Percentiles rank a stretch among this genome's conserved stretches.
These are phyloP conservation scores for Sicyos baderoa DNA, from an alignment of 306 rosid species.

Conservation along the genomic window DNA sequence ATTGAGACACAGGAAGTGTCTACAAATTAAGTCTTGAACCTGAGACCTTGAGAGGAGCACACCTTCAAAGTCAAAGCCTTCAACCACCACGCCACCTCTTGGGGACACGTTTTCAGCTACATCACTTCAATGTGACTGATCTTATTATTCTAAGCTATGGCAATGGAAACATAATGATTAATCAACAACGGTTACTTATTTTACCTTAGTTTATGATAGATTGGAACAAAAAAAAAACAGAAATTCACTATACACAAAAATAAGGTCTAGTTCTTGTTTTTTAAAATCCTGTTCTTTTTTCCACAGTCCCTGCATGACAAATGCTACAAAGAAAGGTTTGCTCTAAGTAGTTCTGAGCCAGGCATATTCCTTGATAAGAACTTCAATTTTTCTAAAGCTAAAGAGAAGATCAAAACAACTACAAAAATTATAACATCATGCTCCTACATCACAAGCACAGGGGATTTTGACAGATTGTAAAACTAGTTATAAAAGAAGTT, in stretches of 20 bases:
- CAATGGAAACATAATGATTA: no score
- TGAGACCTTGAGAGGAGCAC: no score
- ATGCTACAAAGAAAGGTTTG: neutral
- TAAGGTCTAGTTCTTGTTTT: neutral
- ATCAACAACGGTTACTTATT: neutral
- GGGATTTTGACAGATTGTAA: neutral
- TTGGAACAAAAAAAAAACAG: neutral
- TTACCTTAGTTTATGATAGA: neutral
- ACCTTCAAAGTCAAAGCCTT: no score
- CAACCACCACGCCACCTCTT: no score
- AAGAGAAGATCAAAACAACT: neutral
- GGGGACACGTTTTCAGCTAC: neutral
- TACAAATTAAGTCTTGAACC: no score
- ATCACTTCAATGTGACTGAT: no score
- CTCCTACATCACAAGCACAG: neutral
- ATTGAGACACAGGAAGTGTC: no score
- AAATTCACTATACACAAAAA: neutral
- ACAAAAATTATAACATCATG: neutral
- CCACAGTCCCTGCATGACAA: neutral
- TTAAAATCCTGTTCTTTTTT: neutral
- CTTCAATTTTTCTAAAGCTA: neutral
- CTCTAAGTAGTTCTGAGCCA: neutral
- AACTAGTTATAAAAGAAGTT: neutral
- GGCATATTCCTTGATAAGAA: neutral
- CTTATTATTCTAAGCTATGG: no score